These are phyloP conservation scores for Globisporangium cylindrosporum DNA, from an alignment of 352 stramenopile genomes.

Conservation along the genomic window DNA sequence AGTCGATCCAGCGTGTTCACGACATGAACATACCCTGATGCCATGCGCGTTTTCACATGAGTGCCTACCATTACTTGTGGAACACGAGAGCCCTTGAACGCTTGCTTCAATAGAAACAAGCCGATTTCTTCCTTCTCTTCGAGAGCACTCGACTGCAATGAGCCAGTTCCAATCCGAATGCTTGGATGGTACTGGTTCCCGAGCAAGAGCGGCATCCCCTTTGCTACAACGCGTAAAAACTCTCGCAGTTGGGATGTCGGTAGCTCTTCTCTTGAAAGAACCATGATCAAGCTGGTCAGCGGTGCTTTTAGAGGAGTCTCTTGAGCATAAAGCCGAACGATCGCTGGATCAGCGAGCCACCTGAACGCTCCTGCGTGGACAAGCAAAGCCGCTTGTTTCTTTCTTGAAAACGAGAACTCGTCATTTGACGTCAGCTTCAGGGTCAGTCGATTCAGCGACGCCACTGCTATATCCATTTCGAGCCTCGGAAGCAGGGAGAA, in stretches of 20 bases:
- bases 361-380: constrained; percentile 51
- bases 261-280: constrained; percentile 48
- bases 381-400: constrained; percentile 43
- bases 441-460: constrained; percentile 35
- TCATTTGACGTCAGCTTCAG: constrained; percentile 46
- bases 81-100: constrained; percentile 41
- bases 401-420: constrained; percentile 40
- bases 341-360: constrained; percentile 45
- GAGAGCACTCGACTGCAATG: background rate
- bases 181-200: constrained; percentile 21
- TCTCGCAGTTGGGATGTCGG: constrained; percentile 47
- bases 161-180: background rate
- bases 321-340: constrained; percentile 37
- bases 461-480: constrained; percentile 22
- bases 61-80: constrained; percentile 57
- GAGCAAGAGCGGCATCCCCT: constrained; percentile 47
- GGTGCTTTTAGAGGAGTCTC: constrained; percentile 30
- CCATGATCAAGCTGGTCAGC: constrained; percentile 39
- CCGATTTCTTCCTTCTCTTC: constrained; percentile 33
- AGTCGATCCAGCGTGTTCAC: constrained; percentile 53
- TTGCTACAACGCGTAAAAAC: constrained; percentile 50
- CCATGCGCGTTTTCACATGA: constrained; percentile 42
- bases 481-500: constrained; percentile 50
- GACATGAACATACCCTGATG: constrained; percentile 63
- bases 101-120: constrained; percentile 36